Conservation (phyloP, 805 yeast species). For the Yarrowia porcina region DNA sequence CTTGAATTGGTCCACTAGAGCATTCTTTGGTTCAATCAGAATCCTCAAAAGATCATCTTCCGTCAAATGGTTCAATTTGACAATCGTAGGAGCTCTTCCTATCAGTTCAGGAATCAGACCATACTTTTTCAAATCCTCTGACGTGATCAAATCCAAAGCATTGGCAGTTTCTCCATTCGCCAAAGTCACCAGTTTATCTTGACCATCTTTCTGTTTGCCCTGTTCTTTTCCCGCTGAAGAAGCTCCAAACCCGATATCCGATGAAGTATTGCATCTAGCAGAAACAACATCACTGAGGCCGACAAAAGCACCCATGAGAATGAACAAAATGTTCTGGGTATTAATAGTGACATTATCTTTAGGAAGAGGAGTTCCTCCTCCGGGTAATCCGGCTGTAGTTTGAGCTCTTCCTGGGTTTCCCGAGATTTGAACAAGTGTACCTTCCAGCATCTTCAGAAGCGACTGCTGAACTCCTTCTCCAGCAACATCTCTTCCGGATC, state of each 20-base stretch:
- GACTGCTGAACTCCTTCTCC: conserved; percentile 69
- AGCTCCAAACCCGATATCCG: conserved; percentile 28
- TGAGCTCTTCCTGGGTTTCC: conserved; percentile 8
- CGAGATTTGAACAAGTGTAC: conserved; percentile 48
- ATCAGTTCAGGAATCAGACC: conserved; percentile 60
- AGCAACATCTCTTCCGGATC: conserved; percentile 51
- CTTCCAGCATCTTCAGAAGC: conserved; percentile 54
- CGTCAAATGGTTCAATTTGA: conserved; percentile 48
- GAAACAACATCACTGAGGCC: conserved; percentile 52
- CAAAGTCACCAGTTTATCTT: conserved; percentile 39
- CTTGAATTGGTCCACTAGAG: conserved; percentile 52
- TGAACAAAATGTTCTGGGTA: conserved; percentile 54
- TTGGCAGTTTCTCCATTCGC: conserved; percentile 42
- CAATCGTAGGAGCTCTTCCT: conserved; percentile 56
- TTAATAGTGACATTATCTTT: conserved; percentile 42
- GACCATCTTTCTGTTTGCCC: background rate
- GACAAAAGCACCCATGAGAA: conserved; percentile 61
- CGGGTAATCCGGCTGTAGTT: conserved; percentile 5
- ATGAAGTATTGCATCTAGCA: conserved; percentile 36
- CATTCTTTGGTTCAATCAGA: conserved; percentile 54
- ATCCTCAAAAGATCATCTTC: conserved; percentile 49
- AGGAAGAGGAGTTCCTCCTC: conserved; percentile 18
- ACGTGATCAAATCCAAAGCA: conserved; percentile 47
- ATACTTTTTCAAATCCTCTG: conserved; percentile 50
- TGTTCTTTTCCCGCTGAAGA: background rate